Conservation (phyloP, 2,329 filamentous ascomycete species). For the Leptographium radiaticola region DNA sequence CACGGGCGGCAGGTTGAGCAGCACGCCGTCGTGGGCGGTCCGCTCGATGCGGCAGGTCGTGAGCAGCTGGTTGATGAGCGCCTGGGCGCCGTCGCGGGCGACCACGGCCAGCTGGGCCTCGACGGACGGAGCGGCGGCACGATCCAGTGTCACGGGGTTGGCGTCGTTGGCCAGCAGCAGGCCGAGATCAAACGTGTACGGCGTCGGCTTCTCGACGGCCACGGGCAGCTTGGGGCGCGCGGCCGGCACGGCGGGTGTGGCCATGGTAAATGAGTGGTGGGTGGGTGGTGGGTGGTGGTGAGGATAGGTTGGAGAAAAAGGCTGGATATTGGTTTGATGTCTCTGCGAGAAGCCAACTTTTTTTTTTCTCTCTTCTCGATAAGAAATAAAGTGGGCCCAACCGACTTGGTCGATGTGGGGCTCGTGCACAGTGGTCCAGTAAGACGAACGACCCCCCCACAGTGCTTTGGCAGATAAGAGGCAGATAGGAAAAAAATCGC, state of each 20-base stretch:
- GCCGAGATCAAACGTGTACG: slow-evolving; percentile 86
- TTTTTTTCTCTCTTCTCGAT: background rate
- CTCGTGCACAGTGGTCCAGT: no score
- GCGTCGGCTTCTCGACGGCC: slow-evolving; percentile 67
- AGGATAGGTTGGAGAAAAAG: no score
- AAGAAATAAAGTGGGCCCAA: background rate
- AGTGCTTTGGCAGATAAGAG: no score
- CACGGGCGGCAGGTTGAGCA: slow-evolving; percentile 61
- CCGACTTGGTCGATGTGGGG: no score
- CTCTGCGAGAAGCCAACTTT: background rate
- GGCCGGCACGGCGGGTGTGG: slow-evolving; percentile 22
- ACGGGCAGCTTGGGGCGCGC: slow-evolving; percentile 40
- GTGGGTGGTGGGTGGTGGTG: background rate
- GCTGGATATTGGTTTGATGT: background rate
- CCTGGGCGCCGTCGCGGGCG: slow-evolving; percentile 83
- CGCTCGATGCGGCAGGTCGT: slow-evolving; percentile 71
- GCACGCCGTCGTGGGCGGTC: slow-evolving; percentile 51
- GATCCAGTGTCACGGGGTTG: slow-evolving; percentile 59
- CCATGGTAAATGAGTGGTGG: background rate
- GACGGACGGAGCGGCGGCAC: background rate
- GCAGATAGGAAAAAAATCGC: background rate
- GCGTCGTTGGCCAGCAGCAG: slow-evolving; percentile 77
- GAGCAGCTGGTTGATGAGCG: slow-evolving; percentile 86
- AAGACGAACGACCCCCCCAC: no score
- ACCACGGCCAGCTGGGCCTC: slow-evolving; percentile 47